A percentile compares a stretch with the other conserved stretches of the same genome.
These are phyloP conservation scores for Dendrobium huoshanense DNA, from an alignment of 106 monocot genomes.

Conservation along the genomic window DNA sequence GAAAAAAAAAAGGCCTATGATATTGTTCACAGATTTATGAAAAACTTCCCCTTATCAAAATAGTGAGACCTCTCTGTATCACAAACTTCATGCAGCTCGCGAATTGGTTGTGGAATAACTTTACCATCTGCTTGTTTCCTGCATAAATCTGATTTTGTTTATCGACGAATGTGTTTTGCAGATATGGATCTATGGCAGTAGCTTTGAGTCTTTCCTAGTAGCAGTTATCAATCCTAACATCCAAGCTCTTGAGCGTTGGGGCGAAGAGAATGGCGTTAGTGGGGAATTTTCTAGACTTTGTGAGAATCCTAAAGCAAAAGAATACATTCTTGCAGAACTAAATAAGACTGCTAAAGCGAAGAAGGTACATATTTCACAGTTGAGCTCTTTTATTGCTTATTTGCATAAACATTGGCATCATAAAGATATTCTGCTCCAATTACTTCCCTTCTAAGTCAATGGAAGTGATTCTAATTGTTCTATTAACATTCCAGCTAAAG, in stretches of 20 bases:
- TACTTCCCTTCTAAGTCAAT: neutral
- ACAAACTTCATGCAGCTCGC: too few relatives aligned
- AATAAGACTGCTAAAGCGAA: slow-evolving; percentile 60
- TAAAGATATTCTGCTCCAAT: neutral
- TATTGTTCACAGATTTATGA: neutral
- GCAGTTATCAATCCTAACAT: slow-evolving; percentile 72
- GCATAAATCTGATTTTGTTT: neutral
- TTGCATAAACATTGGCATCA: neutral
- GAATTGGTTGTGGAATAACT: neutral
- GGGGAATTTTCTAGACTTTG: slow-evolving; percentile 66
- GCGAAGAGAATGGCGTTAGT: slow-evolving; percentile 42
- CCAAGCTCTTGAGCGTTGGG: slow-evolving; percentile 73
- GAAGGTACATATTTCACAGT: slow-evolving; percentile 33
- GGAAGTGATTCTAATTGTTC: neutral
- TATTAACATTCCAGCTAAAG: slow-evolving; percentile 51
- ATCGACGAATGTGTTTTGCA: slow-evolving; percentile 15
- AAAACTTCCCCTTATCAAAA: too few relatives aligned
- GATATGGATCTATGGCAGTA: slow-evolving; percentile 98
- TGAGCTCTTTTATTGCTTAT: neutral
- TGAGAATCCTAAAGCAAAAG: slow-evolving; percentile 60
- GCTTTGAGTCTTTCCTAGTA: slow-evolving; percentile 84
- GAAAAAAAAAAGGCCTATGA: neutral
- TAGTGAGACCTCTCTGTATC: too few relatives aligned
- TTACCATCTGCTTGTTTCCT: neutral
- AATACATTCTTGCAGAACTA: slow-evolving; percentile 69